Evolutionary conservation across 495 filamentous ascomycete genomes (phyloP).

Genomic region (Schizothecium vesticola): DNA sequence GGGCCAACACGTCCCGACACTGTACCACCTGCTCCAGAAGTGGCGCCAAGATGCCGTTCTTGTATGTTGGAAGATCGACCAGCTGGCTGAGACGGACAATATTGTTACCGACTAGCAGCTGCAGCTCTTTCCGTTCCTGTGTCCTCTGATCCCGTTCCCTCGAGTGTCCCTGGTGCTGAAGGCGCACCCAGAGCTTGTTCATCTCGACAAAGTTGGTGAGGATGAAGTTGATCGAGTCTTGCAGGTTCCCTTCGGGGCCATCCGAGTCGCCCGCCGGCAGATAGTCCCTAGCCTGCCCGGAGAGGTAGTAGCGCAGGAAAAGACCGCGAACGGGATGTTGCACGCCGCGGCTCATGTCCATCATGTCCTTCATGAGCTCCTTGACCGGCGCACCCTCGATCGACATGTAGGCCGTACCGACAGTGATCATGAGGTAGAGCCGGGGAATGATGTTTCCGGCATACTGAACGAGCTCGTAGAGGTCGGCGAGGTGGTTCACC

Average conservation of each 20-base stretch:
- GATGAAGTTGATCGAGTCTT: slow-evolving; percentile 95
- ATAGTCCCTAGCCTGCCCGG: slow-evolving; percentile 85
- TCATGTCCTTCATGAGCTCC: slow-evolving; percentile 99
- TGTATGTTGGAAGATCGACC: slow-evolving; percentile 90
- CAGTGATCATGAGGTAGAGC: slow-evolving; percentile 97
- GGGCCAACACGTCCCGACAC: slow-evolving; percentile 91
- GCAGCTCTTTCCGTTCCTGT: slow-evolving; percentile 89
- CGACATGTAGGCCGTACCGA: slow-evolving; percentile 97
- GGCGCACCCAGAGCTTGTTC: slow-evolving; percentile 98
- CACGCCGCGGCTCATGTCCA: slow-evolving; percentile 98
- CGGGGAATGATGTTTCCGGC: slow-evolving; percentile 96
- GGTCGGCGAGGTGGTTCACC: slow-evolving; percentile 93
- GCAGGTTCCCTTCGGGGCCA: slow-evolving; percentile 92
- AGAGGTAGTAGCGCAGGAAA: slow-evolving; percentile 92
- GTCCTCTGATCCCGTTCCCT: slow-evolving; percentile 88
- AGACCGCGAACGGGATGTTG: slow-evolving; percentile 93
- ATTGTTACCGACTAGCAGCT: slow-evolving; percentile 93
- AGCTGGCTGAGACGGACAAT: slow-evolving; percentile 91
- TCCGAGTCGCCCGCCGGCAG: slow-evolving; percentile 77
- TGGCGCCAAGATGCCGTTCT: slow-evolving; percentile 80
- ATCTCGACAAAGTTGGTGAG: slow-evolving; percentile 99
- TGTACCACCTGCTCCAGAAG: slow-evolving; percentile 95
- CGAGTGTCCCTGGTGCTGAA: slow-evolving; percentile 96
- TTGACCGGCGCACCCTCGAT: slow-evolving; percentile 98
- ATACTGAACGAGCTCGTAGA: slow-evolving; percentile 99